phyloP scores from a whole-genome alignment of 768 basidiomycete genomes.

The Piloderma croceum region DNA sequence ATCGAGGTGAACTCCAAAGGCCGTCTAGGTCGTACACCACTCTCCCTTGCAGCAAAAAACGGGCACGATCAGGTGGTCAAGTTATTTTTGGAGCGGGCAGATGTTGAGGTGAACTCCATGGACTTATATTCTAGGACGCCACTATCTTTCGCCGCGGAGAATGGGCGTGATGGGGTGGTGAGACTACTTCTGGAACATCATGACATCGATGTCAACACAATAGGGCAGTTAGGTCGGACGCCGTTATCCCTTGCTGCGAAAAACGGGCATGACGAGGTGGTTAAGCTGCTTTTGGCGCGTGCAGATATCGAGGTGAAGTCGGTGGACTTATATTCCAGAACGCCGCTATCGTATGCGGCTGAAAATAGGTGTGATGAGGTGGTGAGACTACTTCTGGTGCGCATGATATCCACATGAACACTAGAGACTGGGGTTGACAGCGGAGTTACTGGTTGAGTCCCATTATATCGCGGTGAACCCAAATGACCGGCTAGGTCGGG shows the following conservation, averaged over 20 bases:
- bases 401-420: conserved; percentile 2
- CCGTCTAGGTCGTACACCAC: conserved; percentile 3
- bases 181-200: background rate
- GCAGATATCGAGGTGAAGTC: conserved; percentile 2
- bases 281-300: conserved; percentile 3
- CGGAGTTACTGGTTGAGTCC: too few species aligned
- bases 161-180: conserved; percentile 2
- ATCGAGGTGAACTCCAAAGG: conserved; percentile 5
- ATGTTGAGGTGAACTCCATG: conserved; percentile 1
- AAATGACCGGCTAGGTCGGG: too few species aligned
- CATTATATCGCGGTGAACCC: too few species aligned
- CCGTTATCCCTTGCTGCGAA: conserved; percentile 6
- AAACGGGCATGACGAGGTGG: conserved; percentile 7
- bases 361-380: background rate
- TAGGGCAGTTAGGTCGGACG: conserved; percentile 1
- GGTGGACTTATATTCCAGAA: background rate
- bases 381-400: conserved; percentile 3
- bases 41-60: conserved; percentile 5
- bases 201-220: conserved; percentile 6
- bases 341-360: conserved; percentile 4
- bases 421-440: background rate
- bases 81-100: conserved; percentile 1
- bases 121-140: conserved; percentile 1
- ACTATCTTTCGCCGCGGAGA: conserved; percentile 6
- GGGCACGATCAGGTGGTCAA: conserved; percentile 7